Evolutionary conservation across 129 eudicot genomes (phyloP).

Genomic region (sunflower (Helianthus annuus)): DNA sequence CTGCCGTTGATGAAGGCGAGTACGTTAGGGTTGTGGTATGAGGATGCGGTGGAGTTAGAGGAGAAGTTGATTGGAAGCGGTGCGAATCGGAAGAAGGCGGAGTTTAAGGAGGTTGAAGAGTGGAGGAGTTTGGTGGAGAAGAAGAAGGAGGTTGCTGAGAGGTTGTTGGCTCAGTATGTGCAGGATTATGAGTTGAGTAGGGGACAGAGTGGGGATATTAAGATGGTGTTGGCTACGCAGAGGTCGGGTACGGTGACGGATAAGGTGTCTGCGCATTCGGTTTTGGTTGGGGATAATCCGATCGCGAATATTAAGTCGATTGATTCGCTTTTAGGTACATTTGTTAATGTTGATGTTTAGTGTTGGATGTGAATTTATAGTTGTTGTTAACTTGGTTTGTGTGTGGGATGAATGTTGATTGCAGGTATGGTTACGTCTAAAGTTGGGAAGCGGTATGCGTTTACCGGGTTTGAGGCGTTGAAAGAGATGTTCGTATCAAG

Average conservation of each 20-base stretch:
- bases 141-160: slow-evolving; percentile 88
- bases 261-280: slow-evolving; percentile 92
- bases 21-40: slow-evolving; percentile 65
- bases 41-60: slow-evolving; percentile 67
- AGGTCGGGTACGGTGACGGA: slow-evolving; percentile 96
- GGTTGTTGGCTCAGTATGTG: slow-evolving; percentile 75
- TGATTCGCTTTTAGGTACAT: slow-evolving; percentile 76
- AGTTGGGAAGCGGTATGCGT: slow-evolving; percentile 98
- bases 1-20: slow-evolving; percentile 78
- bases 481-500: slow-evolving; percentile 86
- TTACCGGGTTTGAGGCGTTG: slow-evolving; percentile 87
- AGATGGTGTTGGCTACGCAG: slow-evolving; percentile 90
- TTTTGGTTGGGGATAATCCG: slow-evolving; percentile 90
- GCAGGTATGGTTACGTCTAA: slow-evolving; percentile 98
- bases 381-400: too few species aligned
- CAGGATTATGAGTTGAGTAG: slow-evolving; percentile 62
- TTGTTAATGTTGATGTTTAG: neutral
- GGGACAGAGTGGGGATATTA: slow-evolving; percentile 92
- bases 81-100: slow-evolving; percentile 43
- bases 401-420: slow-evolving; percentile 8
- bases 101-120: slow-evolving; percentile 52
- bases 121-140: slow-evolving; percentile 83
- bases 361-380: too few species aligned
- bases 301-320: slow-evolving; percentile 77
- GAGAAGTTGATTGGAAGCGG: slow-evolving; percentile 62